phyloP scores from a whole-genome alignment of 805 yeast genomes.

The Candida oleophila region DNA sequence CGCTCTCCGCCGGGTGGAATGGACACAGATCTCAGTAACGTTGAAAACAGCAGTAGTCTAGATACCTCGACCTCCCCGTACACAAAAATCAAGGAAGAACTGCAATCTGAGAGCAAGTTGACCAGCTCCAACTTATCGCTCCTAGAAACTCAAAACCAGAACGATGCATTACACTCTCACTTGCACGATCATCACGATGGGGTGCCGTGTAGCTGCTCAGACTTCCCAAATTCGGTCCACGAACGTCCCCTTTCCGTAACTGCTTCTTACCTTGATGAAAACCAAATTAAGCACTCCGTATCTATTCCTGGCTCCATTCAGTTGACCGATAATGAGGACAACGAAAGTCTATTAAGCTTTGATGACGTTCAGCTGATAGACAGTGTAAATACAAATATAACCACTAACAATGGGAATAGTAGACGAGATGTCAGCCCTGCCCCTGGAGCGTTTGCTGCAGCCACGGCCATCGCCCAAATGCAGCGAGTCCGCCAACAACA shows the following conservation, averaged over 20 bases:
- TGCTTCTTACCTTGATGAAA: slow-evolving; percentile 51
- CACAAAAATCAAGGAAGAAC: not conserved
- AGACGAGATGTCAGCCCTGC: slow-evolving; percentile 60
- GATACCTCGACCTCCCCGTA: not conserved
- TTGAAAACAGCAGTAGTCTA: not conserved
- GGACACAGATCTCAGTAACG: not conserved
- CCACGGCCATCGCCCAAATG: slow-evolving; percentile 59
- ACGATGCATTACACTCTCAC: slow-evolving; percentile 9
- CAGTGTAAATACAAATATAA: not conserved
- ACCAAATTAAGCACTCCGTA: slow-evolving; percentile 16
- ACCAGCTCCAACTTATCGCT: slow-evolving; percentile 9
- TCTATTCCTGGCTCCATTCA: slow-evolving; percentile 37
- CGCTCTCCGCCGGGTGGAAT: not conserved
- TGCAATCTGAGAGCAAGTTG: slow-evolving; percentile 1
- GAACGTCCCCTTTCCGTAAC: slow-evolving; percentile 67
- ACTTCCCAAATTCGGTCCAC: slow-evolving; percentile 53
- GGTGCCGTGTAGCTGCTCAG: slow-evolving; percentile 60
- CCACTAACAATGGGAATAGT: not conserved
- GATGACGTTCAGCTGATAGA: slow-evolving; percentile 22
- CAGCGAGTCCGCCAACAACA: slow-evolving; percentile 25
- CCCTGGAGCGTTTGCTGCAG: slow-evolving; percentile 70
- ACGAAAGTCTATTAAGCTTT: slow-evolving; percentile 26
- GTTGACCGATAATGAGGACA: slow-evolving; percentile 46
- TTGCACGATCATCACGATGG: slow-evolving; percentile 28
- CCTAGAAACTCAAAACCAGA: slow-evolving; percentile 4